phyloP scores from a whole-genome alignment of 345 rosid species.

The Noccaea bulbosa region DNA sequence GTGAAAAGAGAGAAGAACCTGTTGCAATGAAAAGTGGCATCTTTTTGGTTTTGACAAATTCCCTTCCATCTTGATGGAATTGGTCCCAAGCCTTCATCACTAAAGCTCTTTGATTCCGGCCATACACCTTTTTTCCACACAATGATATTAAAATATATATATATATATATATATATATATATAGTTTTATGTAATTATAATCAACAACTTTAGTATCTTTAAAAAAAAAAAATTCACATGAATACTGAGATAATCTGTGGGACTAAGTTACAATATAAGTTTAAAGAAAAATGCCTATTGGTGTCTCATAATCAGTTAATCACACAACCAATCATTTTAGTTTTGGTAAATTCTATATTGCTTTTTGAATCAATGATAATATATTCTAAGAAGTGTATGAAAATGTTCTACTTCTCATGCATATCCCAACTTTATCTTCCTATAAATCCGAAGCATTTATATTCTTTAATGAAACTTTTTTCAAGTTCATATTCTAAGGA shows the following conservation, averaged over 20 bases:
- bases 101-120: constrained; percentile 92
- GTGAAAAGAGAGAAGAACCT: constrained; percentile 47
- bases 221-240: too few species aligned
- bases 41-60: constrained; percentile 65
- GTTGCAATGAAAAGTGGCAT: constrained; percentile 67
- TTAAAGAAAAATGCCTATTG: background rate
- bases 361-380: constrained; percentile 6
- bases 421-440: constrained; percentile 26
- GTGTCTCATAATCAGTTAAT: constrained; percentile 6
- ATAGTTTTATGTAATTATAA: background rate
- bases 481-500: background rate
- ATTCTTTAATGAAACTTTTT: background rate
- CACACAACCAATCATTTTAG: constrained; percentile 26
- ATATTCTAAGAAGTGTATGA: constrained; percentile 9
- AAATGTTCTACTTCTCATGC: constrained; percentile 13
- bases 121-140: constrained; percentile 65
- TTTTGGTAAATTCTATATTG: background rate
- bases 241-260: background rate
- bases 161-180: too few species aligned
- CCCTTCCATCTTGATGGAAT: constrained; percentile 88
- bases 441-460: background rate
- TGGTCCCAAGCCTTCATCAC: constrained; percentile 80
- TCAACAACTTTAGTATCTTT: background rate
- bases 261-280: too few species aligned
- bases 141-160: too few species aligned